Conservation (phyloP, 805 yeast species). For the Ogataea ganodermae region DNA sequence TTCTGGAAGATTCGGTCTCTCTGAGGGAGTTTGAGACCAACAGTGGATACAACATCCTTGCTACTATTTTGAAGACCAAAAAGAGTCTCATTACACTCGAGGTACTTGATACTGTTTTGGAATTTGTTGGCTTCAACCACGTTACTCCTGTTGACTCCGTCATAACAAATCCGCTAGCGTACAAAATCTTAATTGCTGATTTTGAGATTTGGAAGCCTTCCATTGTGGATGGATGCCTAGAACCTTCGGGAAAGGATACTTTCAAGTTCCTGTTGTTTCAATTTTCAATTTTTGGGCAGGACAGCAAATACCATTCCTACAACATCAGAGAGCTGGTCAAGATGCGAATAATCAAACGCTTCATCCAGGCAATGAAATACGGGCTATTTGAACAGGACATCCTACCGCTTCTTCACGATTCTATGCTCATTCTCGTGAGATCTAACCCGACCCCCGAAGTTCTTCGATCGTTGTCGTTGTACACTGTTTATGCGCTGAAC, state of each 20-base stretch:
- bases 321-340: constrained; percentile 56
- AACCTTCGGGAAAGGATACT: constrained; percentile 39
- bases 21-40: constrained; percentile 58
- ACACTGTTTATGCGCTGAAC: constrained; percentile 49
- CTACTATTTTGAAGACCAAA: constrained; percentile 53
- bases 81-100: constrained; percentile 41
- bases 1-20: constrained; percentile 52
- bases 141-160: constrained; percentile 55
- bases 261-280: constrained; percentile 59
- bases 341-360: constrained; percentile 46
- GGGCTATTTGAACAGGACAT: constrained; percentile 40
- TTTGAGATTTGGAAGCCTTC: constrained; percentile 56
- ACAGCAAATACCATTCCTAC: constrained; percentile 50
- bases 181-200: constrained; percentile 60
- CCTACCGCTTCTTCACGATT: constrained; percentile 39
- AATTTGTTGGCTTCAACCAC: constrained; percentile 57
- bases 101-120: constrained; percentile 50
- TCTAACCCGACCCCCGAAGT: constrained; percentile 56
- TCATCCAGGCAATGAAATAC: constrained; percentile 52
- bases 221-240: constrained; percentile 18
- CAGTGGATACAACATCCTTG: constrained; percentile 61
- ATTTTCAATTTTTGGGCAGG: constrained; percentile 53
- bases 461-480: constrained; percentile 53
- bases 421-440: constrained; percentile 43
- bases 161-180: constrained; percentile 56